Conservation (phyloP, 1,284 basidiomycete species). For the Cutaneotrichosporon spelunceum region DNA sequence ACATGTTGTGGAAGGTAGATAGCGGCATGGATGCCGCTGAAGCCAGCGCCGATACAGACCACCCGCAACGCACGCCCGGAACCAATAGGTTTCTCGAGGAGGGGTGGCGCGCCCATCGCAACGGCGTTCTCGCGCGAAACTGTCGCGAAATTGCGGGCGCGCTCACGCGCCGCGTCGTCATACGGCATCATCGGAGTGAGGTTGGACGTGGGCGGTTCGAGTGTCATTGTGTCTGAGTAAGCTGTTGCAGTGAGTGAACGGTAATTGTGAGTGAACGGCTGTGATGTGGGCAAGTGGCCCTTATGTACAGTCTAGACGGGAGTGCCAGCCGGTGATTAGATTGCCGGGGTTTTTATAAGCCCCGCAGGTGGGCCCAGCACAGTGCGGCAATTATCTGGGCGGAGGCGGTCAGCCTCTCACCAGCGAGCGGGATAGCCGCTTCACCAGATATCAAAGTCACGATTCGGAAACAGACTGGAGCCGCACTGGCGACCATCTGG, state of each 20-base stretch:
- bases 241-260: no score
- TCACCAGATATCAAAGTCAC: no score
- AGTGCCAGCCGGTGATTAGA: no score
- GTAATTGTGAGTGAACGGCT: no score
- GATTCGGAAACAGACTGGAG: no score
- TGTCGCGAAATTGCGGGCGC: not conserved
- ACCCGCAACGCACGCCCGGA: conserved; percentile 15
- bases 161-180: not conserved
- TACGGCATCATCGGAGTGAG: conserved; percentile 7
- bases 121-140: not conserved
- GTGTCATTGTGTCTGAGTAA: not conserved
- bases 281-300: not conserved
- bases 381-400: not conserved
- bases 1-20: conserved; percentile 18
- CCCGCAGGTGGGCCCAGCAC: not conserved
- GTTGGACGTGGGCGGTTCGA: not conserved
- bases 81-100: conserved; percentile 9
- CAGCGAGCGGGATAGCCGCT: no score
- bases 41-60: conserved; percentile 18
- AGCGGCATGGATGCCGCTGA: conserved; percentile 15
- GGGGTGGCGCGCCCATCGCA: not conserved
- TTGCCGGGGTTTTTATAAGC: not conserved
- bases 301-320: no score
- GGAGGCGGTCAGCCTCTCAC: no score
- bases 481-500: no score